phyloP scores from a whole-genome alignment of 1,284 basidiomycete species.

The Cutaneotrichosporon curvatum region DNA sequence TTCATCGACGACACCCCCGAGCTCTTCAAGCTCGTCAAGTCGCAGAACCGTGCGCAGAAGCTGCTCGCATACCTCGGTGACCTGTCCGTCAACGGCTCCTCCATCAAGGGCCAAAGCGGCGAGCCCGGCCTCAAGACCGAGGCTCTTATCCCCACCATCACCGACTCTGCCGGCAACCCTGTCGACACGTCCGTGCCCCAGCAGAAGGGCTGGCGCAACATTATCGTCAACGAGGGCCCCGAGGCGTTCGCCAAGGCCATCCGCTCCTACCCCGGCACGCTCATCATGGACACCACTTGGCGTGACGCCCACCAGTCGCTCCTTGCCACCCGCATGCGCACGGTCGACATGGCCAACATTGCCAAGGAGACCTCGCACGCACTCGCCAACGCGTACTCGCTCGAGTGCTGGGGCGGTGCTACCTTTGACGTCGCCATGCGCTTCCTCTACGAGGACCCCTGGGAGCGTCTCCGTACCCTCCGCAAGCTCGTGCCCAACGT shows the following conservation, averaged over 20 bases:
- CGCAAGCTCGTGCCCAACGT: conserved; percentile 97
- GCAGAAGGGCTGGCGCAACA: conserved; percentile 91
- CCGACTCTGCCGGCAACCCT: conserved; percentile 65
- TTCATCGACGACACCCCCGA: conserved; percentile 99
- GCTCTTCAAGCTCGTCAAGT: conserved; percentile 95
- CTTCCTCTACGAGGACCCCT: conserved; percentile 99
- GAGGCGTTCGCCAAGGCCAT: conserved; percentile 99
- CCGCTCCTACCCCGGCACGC: conserved; percentile 86
- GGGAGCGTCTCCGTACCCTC: conserved; percentile 91
- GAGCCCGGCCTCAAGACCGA: conserved; percentile 93
- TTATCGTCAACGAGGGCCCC: conserved; percentile 95
- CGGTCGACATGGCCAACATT: conserved; percentile 97
- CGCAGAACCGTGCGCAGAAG: conserved; percentile 98
- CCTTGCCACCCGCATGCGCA: conserved; percentile 91
- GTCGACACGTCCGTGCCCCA: conserved; percentile 79
- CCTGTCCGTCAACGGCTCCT: conserved; percentile 93
- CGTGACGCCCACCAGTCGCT: conserved; percentile 98
- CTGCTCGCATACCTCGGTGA: conserved; percentile 94
- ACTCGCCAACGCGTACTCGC: conserved; percentile 87
- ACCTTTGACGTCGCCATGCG: conserved; percentile 99
- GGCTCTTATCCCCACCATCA: conserved; percentile 73
- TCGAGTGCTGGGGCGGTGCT: conserved; percentile 99
- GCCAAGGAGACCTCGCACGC: conserved; percentile 96
- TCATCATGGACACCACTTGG: conserved; percentile 99
- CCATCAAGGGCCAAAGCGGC: conserved; percentile 67